Conservation (phyloP, 257 asterid species). For the Oldenlandia corymbosa region DNA sequence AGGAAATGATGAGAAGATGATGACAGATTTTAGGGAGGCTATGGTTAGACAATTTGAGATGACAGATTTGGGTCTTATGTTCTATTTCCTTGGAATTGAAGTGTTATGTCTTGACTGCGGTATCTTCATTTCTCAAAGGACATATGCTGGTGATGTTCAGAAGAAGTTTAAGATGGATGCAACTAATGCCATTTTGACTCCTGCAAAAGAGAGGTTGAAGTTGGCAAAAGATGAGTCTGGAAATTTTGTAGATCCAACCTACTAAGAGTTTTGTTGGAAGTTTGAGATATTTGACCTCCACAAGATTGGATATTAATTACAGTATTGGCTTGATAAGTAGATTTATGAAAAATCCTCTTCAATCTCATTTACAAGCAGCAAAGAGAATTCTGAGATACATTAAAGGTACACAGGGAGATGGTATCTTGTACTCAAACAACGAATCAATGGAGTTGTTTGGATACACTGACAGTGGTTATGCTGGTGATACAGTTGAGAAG, state of each 20-base stretch:
- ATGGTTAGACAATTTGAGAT: too few relatives aligned
- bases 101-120: background rate
- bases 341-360: background rate
- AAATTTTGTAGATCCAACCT: background rate
- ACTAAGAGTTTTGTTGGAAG: background rate
- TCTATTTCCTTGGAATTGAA: too few relatives aligned
- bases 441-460: background rate
- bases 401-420: background rate
- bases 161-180: background rate
- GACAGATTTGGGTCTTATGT: too few relatives aligned
- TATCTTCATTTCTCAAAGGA: background rate
- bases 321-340: background rate
- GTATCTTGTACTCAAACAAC: background rate
- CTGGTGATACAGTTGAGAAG: background rate
- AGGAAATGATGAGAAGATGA: too few relatives aligned
- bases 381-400: too few relatives aligned
- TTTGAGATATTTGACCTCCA: background rate
- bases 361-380: background rate
- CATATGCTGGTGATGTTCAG: background rate
- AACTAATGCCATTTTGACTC: background rate
- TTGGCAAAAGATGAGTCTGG: background rate
- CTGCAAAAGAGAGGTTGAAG: background rate
- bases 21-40: too few relatives aligned
- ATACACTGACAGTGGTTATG: background rate
- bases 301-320: background rate